These are phyloP conservation scores for Capniomyces stellatus DNA, from an alignment of 371 early-diverging fungal genomes.

Conservation along the genomic window DNA sequence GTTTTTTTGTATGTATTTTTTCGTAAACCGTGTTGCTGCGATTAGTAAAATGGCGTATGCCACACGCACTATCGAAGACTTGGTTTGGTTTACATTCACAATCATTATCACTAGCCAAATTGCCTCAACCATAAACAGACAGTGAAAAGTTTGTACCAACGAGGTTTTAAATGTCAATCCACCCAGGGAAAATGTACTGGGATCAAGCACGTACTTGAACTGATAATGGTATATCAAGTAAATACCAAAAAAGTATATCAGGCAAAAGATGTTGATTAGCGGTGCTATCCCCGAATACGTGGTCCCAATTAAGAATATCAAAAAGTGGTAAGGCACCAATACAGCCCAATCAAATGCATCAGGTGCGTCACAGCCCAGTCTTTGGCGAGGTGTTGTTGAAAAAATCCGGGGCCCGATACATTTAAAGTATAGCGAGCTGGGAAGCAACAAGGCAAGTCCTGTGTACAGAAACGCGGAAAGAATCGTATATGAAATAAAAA, in stretches of 20 bases:
- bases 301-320: slow-evolving; percentile 49
- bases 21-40: slow-evolving; percentile 25
- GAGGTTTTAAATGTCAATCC: slow-evolving; percentile 49
- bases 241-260: slow-evolving; percentile 48
- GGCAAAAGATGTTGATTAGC: slow-evolving; percentile 53
- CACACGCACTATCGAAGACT: slow-evolving; percentile 32
- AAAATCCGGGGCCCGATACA: slow-evolving; percentile 37
- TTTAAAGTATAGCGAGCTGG: slow-evolving; percentile 40
- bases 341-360: slow-evolving; percentile 23
- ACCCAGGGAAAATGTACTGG: slow-evolving; percentile 33
- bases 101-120: slow-evolving; percentile 54
- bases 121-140: slow-evolving; percentile 46
- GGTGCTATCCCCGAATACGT: slow-evolving; percentile 67
- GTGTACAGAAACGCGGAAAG: slow-evolving; percentile 47
- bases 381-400: slow-evolving; percentile 50
- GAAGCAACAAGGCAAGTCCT: slow-evolving; percentile 42
- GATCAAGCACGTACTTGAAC: slow-evolving; percentile 54
- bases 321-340: slow-evolving; percentile 35
- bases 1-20: slow-evolving; percentile 36
- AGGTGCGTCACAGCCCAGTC: slow-evolving; percentile 30
- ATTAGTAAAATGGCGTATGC: slow-evolving; percentile 22
- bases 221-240: slow-evolving; percentile 64
- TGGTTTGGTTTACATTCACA: slow-evolving; percentile 23
- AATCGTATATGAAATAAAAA: slow-evolving; percentile 39
- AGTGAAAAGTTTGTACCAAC: slow-evolving; percentile 43